Base-by-base conservation (phyloP, 176 grass and related monocot genomes). In the Phoenix roebelenii region DNA sequence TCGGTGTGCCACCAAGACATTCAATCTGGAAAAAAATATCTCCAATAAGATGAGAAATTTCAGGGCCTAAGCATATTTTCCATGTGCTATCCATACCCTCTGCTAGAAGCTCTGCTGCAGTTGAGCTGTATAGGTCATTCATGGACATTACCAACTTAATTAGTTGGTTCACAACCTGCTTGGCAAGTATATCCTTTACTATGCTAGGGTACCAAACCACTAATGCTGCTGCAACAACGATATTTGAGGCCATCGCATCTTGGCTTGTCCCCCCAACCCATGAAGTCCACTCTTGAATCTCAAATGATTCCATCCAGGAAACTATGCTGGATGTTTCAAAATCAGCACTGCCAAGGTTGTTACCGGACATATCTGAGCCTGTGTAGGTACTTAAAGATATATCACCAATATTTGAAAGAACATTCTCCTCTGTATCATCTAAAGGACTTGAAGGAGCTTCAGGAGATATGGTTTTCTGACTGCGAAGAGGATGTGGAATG, bases 191-290 rank as follows among this genome's bases (percentile, higher is more conserved):
- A 67, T 66, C 68, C 68, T 95, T 87, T 69, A 95, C 91, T 66
- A 95, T 84, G 64, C 80, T 95, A 44, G 91, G 86, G 74, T 95
- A 95, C 91, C 91, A 95, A 83, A 90, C 91, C 51, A 84, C 82
- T 64, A 95, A 95, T 67, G 91, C 91, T 66, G 86, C 80, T 65
- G 86, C 86, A 65, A 96, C 86, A 68, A 96, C 87, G 59, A 96
- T 90, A 81, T 96, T 96, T 58, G 91, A 86, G 28, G 91, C 91
- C 68, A 87, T 75, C 22, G 83, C 77, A 60, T 96, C 91, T 57
- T 96, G 91, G 29, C 68, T 87, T 65, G 83, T 90, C 57, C 83
- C 91, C 51, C 83, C 77, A 75, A 87, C 84, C 86, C 86, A 96
- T 59, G 87, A 84, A 51, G 74, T 58, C 91, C 91, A 96, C 64